Evolutionary conservation across 169 alveolate genomes (phyloP), one percentile per base, ranked within the genome.

Genomic region (Besnoitia besnoiti): DNA sequence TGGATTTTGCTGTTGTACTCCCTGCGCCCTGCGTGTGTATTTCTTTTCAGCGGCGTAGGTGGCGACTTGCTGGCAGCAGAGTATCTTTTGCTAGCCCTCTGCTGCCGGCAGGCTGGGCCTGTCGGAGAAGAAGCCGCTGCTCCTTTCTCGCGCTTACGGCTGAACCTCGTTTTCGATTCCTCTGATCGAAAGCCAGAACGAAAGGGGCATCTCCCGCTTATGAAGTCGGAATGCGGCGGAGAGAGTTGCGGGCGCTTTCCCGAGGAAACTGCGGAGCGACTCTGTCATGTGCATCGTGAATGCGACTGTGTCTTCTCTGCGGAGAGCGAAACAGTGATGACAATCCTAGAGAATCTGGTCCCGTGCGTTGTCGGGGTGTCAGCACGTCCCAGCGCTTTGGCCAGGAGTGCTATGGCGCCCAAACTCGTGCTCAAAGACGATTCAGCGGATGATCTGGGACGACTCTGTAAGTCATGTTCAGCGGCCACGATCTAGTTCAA

Each of bases 51-150:
- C 35, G 87, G 44, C 7, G 50, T 42, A 37, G 37, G 55, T 0
- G 87, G 87, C 44, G 87, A 77, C 59, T 37, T 4, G 3, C 44
- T 77, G 49, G 87, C 87, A 39, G 87, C 87, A 10, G 87, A 77
- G 30, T 77, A 77, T 21, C 55, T 77, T 24, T 35, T 77, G 61
- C 87, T 77, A 4, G 87, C 87, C 12, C 87, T 77, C 59, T 77
- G 49, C 59, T 40, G 87, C 37, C 49, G 87, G 33, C 87, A 55
- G 12, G 35, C 55, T 3, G 59, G n/a, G 19, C 12, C 82, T 73
- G 8, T 42, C 8, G 49, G 40, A 5, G 87, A 39, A 4, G 80
- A 67, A 19, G 42, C 19, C 10, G 80, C 24, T 16, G 24, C 24
- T 30, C 80, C 44, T 2, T 42, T 40, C 47, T 37, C 87, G 33